phyloP scores from a whole-genome alignment of 176 grass and related monocot species.

The Zea luxurians region DNA sequence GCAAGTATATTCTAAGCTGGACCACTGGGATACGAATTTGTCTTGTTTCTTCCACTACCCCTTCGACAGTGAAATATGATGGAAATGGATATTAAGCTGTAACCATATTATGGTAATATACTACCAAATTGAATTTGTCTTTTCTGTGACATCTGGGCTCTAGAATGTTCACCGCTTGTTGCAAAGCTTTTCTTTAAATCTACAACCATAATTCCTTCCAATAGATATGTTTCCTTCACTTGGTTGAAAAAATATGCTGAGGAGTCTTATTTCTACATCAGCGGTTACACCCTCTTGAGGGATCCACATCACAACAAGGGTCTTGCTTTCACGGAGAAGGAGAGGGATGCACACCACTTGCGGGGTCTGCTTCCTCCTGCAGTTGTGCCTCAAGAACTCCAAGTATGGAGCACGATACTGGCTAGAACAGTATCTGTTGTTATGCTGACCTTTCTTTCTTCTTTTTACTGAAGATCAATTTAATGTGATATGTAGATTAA shows the following conservation, averaged over 20 bases:
- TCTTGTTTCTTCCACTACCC: conserved; percentile 39
- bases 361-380: conserved; percentile 91
- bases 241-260: conserved; percentile 41
- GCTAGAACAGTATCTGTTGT: conserved; percentile 14
- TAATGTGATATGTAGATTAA: conserved; percentile 63
- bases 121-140: not conserved
- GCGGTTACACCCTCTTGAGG: conserved; percentile 85
- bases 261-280: conserved; percentile 37
- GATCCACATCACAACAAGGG: conserved; percentile 98
- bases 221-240: not conserved
- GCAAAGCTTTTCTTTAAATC: not conserved
- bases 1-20: conserved; percentile 44
- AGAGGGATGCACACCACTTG: conserved; percentile 95
- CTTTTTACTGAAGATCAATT: not conserved
- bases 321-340: conserved; percentile 75
- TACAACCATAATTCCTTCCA: not conserved
- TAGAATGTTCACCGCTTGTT: not conserved
- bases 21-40: conserved; percentile 23
- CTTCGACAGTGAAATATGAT: conserved; percentile 27
- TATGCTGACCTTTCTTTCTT: not conserved
- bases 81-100: not conserved
- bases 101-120: not conserved
- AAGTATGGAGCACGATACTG: conserved; percentile 43
- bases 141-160: not conserved
- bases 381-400: conserved; percentile 73